Conservation (phyloP, 2,329 filamentous ascomycete genomes). For the Pseudogymnoascus sp. region DNA sequence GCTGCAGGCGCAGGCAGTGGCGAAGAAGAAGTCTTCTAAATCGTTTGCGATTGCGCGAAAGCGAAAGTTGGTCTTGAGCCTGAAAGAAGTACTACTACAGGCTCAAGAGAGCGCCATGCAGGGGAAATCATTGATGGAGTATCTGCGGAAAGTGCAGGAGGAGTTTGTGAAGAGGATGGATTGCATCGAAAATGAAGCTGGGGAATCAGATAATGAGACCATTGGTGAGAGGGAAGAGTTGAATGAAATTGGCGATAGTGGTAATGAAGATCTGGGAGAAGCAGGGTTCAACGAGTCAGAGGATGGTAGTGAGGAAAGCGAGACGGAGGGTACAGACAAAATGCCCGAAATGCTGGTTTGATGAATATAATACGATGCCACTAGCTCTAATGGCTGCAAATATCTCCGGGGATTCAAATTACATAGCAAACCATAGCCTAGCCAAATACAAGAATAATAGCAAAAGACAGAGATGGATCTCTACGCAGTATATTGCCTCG, state of each 20-base stretch:
- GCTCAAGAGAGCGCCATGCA: constrained; percentile 59
- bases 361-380: not conserved
- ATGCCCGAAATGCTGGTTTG: not conserved
- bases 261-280: not conserved
- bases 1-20: constrained; percentile 51
- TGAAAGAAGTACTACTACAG: constrained; percentile 67
- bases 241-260: not conserved
- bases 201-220: not conserved
- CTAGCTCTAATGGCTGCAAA: not conserved
- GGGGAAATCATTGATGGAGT: constrained; percentile 53
- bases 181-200: constrained; percentile 40
- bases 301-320: not conserved
- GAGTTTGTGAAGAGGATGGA: constrained; percentile 71
- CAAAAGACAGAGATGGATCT: not conserved
- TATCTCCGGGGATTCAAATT: not conserved
- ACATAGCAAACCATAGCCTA: not conserved
- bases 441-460: not conserved
- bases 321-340: not conserved
- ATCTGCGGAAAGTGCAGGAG: constrained; percentile 60
- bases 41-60: constrained; percentile 53
- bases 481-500: constrained; percentile 1
- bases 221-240: not conserved
- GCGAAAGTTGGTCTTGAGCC: constrained; percentile 63
- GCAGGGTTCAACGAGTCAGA: not conserved
- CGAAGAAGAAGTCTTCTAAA: constrained; percentile 51